Base-by-base conservation (phyloP, 345 rosid species). In the Excoecaria agallocha region DNA sequence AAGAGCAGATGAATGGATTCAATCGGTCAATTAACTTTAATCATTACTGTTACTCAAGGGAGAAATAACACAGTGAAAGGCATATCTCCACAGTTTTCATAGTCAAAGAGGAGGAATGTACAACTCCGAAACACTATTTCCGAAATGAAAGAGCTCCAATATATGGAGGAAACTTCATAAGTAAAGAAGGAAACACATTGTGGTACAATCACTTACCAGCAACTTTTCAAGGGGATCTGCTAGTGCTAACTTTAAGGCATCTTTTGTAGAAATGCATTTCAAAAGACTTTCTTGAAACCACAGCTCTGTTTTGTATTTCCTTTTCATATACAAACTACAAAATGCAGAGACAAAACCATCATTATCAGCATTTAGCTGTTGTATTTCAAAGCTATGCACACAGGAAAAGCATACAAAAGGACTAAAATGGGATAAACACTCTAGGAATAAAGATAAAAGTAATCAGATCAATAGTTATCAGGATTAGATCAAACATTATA, bases 241-340 rank as follows among this genome's bases (percentile, higher is more conserved):
- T 50, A 89, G 70, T n/a, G 88, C 79, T 77, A 72, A 80, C 81
- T 89, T 92, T 51, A 94, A 84, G 67, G 91, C 93, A 75, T 91
- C 95, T 88, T 94, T 94, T 8, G 76, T 86, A 76, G 88, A 89
- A 58, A 78, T 59, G 30, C 77, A 69, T 51, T 85, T 86, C 15
- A 81, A 75, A 69, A 77, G 59, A 25, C 74, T 77, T 57, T 81
- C 79, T 74, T 84, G 84, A 77, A 89, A 81, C 93, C 89, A 86
- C 56, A 65, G 71, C 84, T 94, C 89, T 10, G 81, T 84, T 78
- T 77, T 82, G 73, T 89, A 87, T 74, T 88, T 94, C 75, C 69
- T 82, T 82, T 83, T 85, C 74, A 91, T 73, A 77, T 85, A 77
- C 69, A 76, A 81, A 89, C 97, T 94, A 86, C 56, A 83, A 67